A percentile compares a stretch with the other conserved stretches of the same genome.
Evolutionary conservation across 2,329 filamentous ascomycete genomes (phyloP).

Genomic region (Fusarium sublunatum): DNA sequence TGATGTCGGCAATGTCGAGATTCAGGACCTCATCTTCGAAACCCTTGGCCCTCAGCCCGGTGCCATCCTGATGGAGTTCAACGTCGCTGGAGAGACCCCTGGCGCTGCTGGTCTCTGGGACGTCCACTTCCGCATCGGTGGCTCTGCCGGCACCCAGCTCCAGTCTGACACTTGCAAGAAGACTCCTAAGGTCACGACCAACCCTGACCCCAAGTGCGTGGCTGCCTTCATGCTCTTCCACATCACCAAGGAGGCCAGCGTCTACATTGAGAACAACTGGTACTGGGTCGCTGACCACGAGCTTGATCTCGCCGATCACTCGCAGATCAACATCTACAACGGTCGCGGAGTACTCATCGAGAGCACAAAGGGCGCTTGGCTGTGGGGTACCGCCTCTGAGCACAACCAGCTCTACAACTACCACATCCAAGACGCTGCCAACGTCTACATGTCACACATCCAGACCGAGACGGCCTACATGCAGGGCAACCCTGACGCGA

Average conservation of each 20-base stretch:
- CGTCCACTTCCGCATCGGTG: constrained; percentile 93
- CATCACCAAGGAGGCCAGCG: constrained; percentile 69
- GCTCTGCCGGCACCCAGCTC: constrained; percentile 83
- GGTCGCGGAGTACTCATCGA: constrained; percentile 86
- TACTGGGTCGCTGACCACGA: constrained; percentile 93
- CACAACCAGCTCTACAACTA: constrained; percentile 83
- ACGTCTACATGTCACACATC: constrained; percentile 84
- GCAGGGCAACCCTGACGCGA: constrained; percentile 83
- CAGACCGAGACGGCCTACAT: constrained; percentile 93
- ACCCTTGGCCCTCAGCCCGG: constrained; percentile 86
- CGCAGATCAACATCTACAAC: constrained; percentile 88
- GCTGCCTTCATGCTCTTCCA: constrained; percentile 79
- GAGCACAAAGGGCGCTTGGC: constrained; percentile 78
- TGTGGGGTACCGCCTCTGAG: constrained; percentile 80
- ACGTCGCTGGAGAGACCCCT: constrained; percentile 74
- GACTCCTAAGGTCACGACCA: constrained; percentile 72
- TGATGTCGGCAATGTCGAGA: constrained; percentile 83
- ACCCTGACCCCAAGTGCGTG: constrained; percentile 74
- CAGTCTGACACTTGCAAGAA: constrained; percentile 84
- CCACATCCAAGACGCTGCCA: constrained; percentile 79
- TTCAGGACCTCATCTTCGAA: constrained; percentile 87
- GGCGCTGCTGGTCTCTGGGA: constrained; percentile 90
- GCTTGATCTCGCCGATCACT: constrained; percentile 77
- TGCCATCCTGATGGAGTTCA: constrained; percentile 93
- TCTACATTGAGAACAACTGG: constrained; percentile 91